These are phyloP conservation scores for Sugiyamaella xylanicola DNA, from an alignment of 1,139 yeast species.

Conservation along the genomic window DNA sequence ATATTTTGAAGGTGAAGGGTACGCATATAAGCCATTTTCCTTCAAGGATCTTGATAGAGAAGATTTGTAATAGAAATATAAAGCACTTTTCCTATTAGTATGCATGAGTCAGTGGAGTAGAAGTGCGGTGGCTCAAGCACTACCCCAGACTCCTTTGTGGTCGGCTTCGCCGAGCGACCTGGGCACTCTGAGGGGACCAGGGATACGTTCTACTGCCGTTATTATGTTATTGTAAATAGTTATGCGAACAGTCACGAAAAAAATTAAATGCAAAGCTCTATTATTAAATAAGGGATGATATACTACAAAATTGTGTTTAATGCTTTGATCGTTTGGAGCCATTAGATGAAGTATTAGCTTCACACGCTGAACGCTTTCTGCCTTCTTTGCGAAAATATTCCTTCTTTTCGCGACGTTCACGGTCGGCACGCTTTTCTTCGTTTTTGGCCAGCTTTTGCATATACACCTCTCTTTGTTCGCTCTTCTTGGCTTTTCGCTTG, in stretches of 20 bases:
- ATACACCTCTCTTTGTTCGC: constrained; percentile 73
- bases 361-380: constrained; percentile 14
- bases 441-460: constrained; percentile 72
- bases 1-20: constrained; percentile 95
- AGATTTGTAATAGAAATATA: too few species aligned
- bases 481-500: constrained; percentile 74
- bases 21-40: constrained; percentile 79
- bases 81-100: too few species aligned
- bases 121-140: too few species aligned
- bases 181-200: background rate
- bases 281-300: background rate
- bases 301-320: background rate
- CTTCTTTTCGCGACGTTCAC: constrained; percentile 82
- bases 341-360: background rate
- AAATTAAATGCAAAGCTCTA: constrained; percentile 1
- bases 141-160: too few species aligned
- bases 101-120: too few species aligned
- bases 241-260: too few species aligned
- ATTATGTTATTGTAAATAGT: too few species aligned
- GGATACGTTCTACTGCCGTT: too few species aligned
- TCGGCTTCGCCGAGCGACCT: background rate
- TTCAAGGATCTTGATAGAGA: constrained; percentile 43
- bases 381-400: constrained; percentile 57
- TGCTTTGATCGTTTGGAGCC: constrained; percentile 7
- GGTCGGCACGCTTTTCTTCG: constrained; percentile 70